phyloP scores from a whole-genome alignment of 495 filamentous ascomycete species.

The Penicillium samsonianum region DNA sequence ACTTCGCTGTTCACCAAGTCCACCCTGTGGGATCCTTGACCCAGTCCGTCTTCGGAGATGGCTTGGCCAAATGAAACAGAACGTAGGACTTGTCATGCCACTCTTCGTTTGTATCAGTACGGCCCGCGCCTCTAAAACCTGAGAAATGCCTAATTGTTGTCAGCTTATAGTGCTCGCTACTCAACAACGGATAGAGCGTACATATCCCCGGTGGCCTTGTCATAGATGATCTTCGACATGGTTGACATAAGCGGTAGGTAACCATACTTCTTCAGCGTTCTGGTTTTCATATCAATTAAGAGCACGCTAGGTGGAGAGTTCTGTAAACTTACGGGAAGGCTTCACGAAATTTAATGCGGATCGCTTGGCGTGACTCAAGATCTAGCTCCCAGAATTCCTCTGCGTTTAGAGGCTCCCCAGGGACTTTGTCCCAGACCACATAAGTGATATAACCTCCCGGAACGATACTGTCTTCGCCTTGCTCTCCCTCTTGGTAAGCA shows the following conservation, averaged over 20 bases:
- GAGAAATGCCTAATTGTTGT: conserved; percentile 8
- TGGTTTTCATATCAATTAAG: background rate
- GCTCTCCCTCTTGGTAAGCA: conserved; percentile 5
- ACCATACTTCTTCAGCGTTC: background rate
- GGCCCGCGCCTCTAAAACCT: conserved; percentile 4
- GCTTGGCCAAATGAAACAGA: conserved; percentile 10
- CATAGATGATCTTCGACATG: background rate
- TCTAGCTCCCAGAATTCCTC: conserved; percentile 19
- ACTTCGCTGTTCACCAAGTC: conserved; percentile 8
- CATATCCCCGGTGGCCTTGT: background rate
- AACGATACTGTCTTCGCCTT: conserved; percentile 10
- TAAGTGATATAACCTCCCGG: conserved; percentile 14
- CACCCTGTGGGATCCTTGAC: conserved; percentile 1
- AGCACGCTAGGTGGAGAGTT: background rate
- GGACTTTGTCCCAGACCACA: conserved; percentile 19
- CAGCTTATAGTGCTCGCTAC: background rate
- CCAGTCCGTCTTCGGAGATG: conserved; percentile 9
- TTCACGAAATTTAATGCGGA: conserved; percentile 12
- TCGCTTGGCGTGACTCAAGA: background rate
- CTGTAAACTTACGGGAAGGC: conserved; percentile 6
- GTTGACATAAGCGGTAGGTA: background rate
- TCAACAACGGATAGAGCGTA: conserved; percentile 1
- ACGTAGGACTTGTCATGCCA: conserved; percentile 11
- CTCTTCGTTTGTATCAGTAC: conserved; percentile 6
- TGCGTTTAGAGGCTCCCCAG: conserved; percentile 6